Percentiles rank a stretch among this genome's conserved stretches.
Conservation (phyloP, 305 asterid genomes). For the Solanum hybrid region DNA sequence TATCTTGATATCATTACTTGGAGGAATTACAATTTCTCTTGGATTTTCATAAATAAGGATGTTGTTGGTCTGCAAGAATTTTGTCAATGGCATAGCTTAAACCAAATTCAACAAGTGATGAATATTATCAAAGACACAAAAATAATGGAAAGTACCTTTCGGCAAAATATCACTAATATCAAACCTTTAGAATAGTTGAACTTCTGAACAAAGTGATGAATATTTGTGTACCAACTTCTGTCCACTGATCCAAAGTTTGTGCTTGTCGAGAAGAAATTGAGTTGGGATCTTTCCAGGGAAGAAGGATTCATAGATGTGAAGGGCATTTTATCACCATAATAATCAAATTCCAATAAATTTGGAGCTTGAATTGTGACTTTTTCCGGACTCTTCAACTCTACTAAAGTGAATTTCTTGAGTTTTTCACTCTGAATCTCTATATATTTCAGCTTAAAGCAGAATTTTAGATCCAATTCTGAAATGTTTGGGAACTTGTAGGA, state of each 20-base stretch:
- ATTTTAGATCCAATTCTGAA: no score
- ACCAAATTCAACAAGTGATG: neutral
- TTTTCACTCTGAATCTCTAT: neutral
- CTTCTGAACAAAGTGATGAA: neutral
- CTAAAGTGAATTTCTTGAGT: neutral
- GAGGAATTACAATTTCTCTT: neutral
- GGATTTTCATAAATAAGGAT: neutral
- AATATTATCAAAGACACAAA: neutral
- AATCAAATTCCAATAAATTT: no score
- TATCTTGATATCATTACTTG: neutral
- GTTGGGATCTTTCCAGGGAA: neutral
- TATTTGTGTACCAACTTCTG: neutral
- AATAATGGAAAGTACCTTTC: neutral
- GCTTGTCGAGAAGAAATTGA: neutral
- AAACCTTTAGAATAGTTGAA: neutral
- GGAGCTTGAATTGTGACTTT: neutral
- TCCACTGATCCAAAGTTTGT: neutral
- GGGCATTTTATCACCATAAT: rapidly evolving
- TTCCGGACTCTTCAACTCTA: neutral
- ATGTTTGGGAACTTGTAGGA: no score
- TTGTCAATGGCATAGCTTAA: neutral
- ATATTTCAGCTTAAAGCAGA: no score
- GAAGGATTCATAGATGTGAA: neutral
- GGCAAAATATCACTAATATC: neutral
- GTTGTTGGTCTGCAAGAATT: neutral